phyloP scores from a whole-genome alignment of 2,329 filamentous ascomycete genomes.

The Parasarocladium wereldwijsianum region DNA sequence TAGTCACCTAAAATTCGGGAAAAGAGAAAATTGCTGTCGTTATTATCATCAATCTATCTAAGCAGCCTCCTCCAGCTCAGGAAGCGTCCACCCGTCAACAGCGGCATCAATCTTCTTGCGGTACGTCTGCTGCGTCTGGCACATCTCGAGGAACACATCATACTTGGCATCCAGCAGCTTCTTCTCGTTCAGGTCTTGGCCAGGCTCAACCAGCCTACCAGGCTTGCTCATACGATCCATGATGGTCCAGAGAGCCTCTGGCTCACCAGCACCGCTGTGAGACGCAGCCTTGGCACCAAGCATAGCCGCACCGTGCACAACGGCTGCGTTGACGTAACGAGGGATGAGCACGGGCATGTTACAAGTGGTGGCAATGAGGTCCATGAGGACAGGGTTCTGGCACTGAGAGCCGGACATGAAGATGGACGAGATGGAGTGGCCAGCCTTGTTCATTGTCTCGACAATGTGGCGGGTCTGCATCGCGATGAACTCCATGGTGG shows the following conservation, averaged over 20 bases:
- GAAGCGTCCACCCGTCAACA: slow-evolving; percentile 20
- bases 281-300: slow-evolving; percentile 93
- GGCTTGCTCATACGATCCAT: slow-evolving; percentile 98
- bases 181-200: slow-evolving; percentile 71
- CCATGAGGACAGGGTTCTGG: slow-evolving; percentile 87
- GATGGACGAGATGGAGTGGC: slow-evolving; percentile 78
- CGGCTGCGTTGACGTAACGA: slow-evolving; percentile 84
- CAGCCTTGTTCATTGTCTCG: slow-evolving; percentile 80
- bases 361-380: slow-evolving; percentile 79
- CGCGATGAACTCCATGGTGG: slow-evolving; percentile 94
- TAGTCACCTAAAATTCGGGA: too few relatives aligned
- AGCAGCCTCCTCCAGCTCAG: background rate
- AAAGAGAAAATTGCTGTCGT: too few relatives aligned
- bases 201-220: slow-evolving; percentile 68
- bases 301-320: slow-evolving; percentile 98
- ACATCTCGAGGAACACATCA: slow-evolving; percentile 89
- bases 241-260: slow-evolving; percentile 84
- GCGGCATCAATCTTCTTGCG: slow-evolving; percentile 61
- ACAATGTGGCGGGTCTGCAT: slow-evolving; percentile 94
- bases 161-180: slow-evolving; percentile 79
- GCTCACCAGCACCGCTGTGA: slow-evolving; percentile 55
- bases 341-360: slow-evolving; percentile 88
- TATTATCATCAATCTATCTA: too few relatives aligned
- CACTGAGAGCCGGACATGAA: slow-evolving; percentile 99
- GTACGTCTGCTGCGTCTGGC: slow-evolving; percentile 70